Conservation (phyloP, 345 rosid genomes). For the Combretum micranthum region DNA sequence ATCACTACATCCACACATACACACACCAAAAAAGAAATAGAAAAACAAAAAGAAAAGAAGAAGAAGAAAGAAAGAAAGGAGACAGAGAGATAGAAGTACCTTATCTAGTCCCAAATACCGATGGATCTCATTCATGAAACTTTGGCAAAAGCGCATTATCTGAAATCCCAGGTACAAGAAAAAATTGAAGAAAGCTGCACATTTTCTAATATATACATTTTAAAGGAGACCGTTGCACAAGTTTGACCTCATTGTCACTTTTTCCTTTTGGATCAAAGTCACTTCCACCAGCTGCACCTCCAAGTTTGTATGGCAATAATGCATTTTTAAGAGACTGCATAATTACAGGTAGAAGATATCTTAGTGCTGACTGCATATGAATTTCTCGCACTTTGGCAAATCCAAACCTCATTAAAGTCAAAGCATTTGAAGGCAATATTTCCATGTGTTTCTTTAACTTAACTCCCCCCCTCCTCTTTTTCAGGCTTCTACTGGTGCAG, state of each 20-base stretch:
- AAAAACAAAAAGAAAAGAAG: no score
- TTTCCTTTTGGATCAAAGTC: slow-evolving; percentile 99
- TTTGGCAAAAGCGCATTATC: slow-evolving; percentile 99
- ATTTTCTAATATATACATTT: slow-evolving; percentile 9
- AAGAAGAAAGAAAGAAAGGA: no score
- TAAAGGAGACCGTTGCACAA: no score
- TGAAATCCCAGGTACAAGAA: slow-evolving; percentile 35
- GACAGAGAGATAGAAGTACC: slow-evolving; percentile 38
- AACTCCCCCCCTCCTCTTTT: no score
- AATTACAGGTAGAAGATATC: no score
- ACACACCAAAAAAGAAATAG: no score
- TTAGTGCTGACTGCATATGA: no score
- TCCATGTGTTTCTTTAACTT: no score
- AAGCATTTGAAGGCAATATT: no score
- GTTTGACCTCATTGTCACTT: slow-evolving; percentile 88
- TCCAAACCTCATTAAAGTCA: no score
- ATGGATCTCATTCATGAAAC: slow-evolving; percentile 93
- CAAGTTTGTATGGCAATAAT: slow-evolving; percentile 87
- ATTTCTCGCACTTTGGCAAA: no score
- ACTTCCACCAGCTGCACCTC: slow-evolving; percentile 99
- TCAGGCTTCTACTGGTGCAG: no score
- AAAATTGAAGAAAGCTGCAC: slow-evolving; percentile 22
- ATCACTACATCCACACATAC: background rate
- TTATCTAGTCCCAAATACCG: slow-evolving; percentile 90
- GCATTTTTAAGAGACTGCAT: slow-evolving; percentile 92